These are phyloP conservation scores for Paramecium primaurelia DNA, from an alignment of 73 alveolate species.

Conservation along the genomic window DNA sequence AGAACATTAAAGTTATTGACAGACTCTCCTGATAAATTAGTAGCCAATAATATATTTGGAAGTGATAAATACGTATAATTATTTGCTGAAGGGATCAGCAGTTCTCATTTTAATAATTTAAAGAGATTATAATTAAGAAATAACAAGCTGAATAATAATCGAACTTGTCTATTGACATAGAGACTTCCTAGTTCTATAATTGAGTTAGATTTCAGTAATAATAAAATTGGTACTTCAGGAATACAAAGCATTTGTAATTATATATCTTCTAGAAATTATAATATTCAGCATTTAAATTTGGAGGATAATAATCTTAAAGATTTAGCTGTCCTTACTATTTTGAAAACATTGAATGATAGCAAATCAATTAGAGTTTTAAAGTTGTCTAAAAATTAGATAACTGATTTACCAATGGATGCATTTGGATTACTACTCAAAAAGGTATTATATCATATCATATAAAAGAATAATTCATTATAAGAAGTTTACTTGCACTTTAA, in stretches of 20 bases:
- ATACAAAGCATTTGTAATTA: neutral
- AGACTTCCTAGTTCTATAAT: neutral
- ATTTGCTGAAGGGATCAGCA: slow-evolving; percentile 27
- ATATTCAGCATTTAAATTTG: neutral
- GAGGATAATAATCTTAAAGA: slow-evolving; percentile 60
- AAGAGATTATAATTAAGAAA: neutral
- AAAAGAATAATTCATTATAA: neutral
- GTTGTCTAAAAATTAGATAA: slow-evolving; percentile 35
- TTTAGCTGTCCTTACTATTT: neutral
- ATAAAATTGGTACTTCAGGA: slow-evolving; percentile 11
- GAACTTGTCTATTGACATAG: neutral
- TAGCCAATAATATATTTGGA: slow-evolving; percentile 30
- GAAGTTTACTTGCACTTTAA: slow-evolving; percentile 57
- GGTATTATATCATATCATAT: neutral
- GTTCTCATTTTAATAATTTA: neutral
- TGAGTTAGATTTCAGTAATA: slow-evolving; percentile 22
- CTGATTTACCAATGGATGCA: slow-evolving; percentile 42
- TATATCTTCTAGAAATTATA: neutral
- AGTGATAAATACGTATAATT: slow-evolving; percentile 5
- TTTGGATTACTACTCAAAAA: slow-evolving; percentile 9
- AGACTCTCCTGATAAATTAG: neutral
- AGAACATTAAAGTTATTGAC: neutral
- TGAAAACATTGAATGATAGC: slow-evolving; percentile 35
- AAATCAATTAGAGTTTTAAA: slow-evolving; percentile 21
- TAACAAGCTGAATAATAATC: neutral